Conservation (phyloP, 192 early-diverging fungal genomes). For the Entrophospora sp. region DNA sequence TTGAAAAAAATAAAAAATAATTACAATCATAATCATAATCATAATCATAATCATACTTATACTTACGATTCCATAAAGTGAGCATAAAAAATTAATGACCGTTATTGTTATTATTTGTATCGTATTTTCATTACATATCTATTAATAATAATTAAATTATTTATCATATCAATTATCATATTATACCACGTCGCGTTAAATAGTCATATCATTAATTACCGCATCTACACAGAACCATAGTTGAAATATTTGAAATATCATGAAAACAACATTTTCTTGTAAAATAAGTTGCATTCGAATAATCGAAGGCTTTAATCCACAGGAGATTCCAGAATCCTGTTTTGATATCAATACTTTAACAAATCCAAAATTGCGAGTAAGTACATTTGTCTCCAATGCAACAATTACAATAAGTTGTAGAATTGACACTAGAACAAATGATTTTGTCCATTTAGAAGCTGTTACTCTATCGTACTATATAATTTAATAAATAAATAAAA, state of each 20-base stretch:
- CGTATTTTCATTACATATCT: slow-evolving; percentile 4
- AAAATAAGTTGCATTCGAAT: neutral
- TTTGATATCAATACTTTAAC: neutral
- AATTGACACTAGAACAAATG: slow-evolving; percentile 2
- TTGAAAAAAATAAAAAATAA: neutral
- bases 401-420: neutral
- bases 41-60: neutral
- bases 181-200: neutral
- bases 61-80: neutral
- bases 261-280: slow-evolving; percentile 6
- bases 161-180: neutral
- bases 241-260: slow-evolving; percentile 8
- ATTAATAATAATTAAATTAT: neutral
- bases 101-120: neutral
- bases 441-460: slow-evolving; percentile 15
- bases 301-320: neutral
- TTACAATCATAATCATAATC: neutral
- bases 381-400: neutral
- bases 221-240: neutral
- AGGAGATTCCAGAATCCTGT: neutral
- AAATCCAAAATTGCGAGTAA: neutral
- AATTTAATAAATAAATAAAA: too few relatives aligned
- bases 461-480: too few relatives aligned
- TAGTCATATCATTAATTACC: neutral
- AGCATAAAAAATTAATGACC: neutral